Conservation (phyloP, 345 rosid species). For the Kernera saxatilis region DNA sequence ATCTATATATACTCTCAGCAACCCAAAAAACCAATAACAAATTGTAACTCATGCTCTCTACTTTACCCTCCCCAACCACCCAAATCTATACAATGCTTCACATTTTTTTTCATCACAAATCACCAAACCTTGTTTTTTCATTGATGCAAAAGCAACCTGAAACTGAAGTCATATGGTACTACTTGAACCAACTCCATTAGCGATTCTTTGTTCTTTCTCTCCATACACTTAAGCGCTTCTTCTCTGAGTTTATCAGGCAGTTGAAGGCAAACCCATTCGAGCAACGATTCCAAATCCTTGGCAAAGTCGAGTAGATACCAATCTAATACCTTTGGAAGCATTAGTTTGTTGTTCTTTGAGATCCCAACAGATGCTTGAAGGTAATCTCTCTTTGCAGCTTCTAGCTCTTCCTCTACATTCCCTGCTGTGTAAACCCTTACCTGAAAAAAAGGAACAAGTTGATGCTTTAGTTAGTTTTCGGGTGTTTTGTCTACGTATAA, state of each 20-base stretch:
- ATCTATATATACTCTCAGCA: constrained; percentile 19
- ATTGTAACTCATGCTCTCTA: constrained; percentile 9
- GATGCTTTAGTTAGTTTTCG: background rate
- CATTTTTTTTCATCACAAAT: constrained; percentile 2
- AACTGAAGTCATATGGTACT: constrained; percentile 81
- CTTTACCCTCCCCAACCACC: constrained; percentile 6
- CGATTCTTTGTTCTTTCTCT: constrained; percentile 43
- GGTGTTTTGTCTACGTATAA: background rate
- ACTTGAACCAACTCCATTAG: constrained; percentile 55
- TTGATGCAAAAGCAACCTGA: constrained; percentile 53
- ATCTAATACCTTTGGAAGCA: constrained; percentile 80
- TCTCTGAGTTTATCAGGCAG: constrained; percentile 58
- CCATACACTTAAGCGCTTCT: constrained; percentile 52
- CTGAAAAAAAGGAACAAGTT: constrained; percentile 35
- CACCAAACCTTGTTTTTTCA: constrained; percentile 22
- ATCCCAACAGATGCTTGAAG: constrained; percentile 77
- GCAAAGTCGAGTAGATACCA: constrained; percentile 90
- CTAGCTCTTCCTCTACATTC: constrained; percentile 68
- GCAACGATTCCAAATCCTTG: constrained; percentile 73
- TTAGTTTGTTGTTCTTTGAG: constrained; percentile 57
- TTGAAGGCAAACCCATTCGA: constrained; percentile 84
- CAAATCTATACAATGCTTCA: constrained; percentile 24
- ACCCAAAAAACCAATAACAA: constrained; percentile 21
- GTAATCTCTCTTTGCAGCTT: constrained; percentile 74
- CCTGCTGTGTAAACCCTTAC: constrained; percentile 77